phyloP scores from a whole-genome alignment of 306 rosid genomes.

The Quercus glauca region DNA sequence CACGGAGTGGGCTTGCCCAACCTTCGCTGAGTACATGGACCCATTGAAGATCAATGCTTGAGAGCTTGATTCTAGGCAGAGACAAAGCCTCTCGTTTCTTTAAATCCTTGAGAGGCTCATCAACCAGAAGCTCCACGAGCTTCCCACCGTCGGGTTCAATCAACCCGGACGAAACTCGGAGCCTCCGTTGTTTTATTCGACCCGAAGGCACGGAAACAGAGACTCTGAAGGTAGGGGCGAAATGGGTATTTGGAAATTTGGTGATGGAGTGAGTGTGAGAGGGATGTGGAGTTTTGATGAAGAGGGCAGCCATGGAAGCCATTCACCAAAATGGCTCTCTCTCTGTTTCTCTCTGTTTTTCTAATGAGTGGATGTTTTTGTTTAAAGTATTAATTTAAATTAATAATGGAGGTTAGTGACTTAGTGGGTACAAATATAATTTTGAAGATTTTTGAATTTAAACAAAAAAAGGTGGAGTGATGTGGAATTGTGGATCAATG shows the following conservation, averaged over 20 bases:
- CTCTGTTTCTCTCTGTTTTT: no score
- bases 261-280: slow-evolving; percentile 28
- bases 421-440: neutral
- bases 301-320: slow-evolving; percentile 86
- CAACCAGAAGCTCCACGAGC: slow-evolving; percentile 75
- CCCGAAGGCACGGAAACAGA: slow-evolving; percentile 9
- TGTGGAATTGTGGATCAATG: no score
- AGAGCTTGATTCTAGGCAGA: slow-evolving; percentile 63
- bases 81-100: slow-evolving; percentile 64
- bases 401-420: neutral
- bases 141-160: slow-evolving; percentile 96
- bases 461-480: neutral
- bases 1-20: slow-evolving; percentile 88
- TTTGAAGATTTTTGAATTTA: no score
- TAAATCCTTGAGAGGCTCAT: slow-evolving; percentile 39
- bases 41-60: slow-evolving; percentile 76
- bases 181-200: slow-evolving; percentile 19
- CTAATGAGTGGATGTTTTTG: neutral
- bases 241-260: slow-evolving; percentile 44
- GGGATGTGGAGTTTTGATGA: slow-evolving; percentile 44
- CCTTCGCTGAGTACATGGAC: slow-evolving; percentile 96
- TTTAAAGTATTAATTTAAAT: neutral
- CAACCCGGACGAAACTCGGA: slow-evolving; percentile 60
- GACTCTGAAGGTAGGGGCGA: slow-evolving; percentile 33
- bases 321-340: slow-evolving; percentile 37